Percentiles rank a stretch among this genome's conserved stretches.
phyloP scores from a whole-genome alignment of 225 moss, liverwort and hornwort species.

The Sphagnum contortum region DNA sequence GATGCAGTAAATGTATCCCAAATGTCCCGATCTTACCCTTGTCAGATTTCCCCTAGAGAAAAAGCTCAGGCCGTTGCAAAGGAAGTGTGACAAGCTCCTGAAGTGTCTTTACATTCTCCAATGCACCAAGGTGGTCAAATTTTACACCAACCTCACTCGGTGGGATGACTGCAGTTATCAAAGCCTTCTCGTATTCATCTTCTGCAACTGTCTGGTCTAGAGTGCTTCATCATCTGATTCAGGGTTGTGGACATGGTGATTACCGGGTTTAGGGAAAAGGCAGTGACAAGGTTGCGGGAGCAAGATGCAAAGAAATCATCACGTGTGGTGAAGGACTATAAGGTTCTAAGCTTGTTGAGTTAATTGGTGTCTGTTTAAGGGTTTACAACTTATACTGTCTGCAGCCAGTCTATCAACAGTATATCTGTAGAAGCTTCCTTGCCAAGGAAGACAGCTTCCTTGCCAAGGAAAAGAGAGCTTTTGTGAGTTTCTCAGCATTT shows the following conservation, averaged over 20 bases:
- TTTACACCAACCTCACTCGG: conserved; percentile 76
- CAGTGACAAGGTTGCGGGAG: conserved; percentile 30
- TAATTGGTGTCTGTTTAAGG: no score
- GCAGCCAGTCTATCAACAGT: no score
- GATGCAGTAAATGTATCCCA: no score
- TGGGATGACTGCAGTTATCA: conserved; percentile 66
- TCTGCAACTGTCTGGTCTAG: conserved; percentile 31
- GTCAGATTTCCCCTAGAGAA: conserved; percentile 75
- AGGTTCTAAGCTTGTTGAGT: conserved; percentile 2
- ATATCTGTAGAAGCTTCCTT: no score
- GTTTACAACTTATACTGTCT: no score
- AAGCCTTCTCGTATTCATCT: conserved; percentile 74
- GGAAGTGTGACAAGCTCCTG: conserved; percentile 83
- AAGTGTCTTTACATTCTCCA: conserved; percentile 73
- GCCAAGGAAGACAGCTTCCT: conserved; percentile 74
- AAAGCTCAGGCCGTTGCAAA: conserved; percentile 71
- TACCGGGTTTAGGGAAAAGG: conserved; percentile 16
- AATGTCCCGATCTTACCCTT: conserved; percentile 19
- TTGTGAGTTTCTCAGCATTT: conserved; percentile 78
- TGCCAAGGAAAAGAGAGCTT: conserved; percentile 74
- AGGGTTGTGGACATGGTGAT: no score
- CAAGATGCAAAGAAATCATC: conserved; percentile 22
- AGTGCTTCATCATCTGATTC: no score
- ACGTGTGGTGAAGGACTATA: conserved; percentile 21
- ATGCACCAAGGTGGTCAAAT: conserved; percentile 72